A percentile compares a stretch with the other conserved stretches of the same genome.
Evolutionary conservation across 164 flowering plant genomes (phyloP).

Genomic region (Echeveria elegans): DNA sequence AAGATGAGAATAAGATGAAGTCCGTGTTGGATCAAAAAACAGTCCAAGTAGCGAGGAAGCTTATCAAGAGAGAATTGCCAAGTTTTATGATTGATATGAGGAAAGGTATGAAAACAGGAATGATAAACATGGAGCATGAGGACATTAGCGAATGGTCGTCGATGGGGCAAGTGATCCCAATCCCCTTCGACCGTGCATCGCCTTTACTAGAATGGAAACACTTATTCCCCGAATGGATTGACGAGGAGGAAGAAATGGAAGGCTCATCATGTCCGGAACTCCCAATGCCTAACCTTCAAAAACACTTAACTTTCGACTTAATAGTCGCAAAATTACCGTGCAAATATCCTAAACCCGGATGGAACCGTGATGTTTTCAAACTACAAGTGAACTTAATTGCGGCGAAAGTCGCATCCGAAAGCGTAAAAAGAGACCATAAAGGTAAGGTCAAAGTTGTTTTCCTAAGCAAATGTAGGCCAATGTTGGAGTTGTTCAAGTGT

Average conservation of each 20-base stretch:
- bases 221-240: slow-evolving; percentile 93
- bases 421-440: slow-evolving; percentile 37
- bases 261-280: slow-evolving; percentile 70
- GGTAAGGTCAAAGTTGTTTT: slow-evolving; percentile 46
- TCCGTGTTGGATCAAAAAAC: slow-evolving; percentile 32
- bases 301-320: slow-evolving; percentile 36
- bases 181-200: slow-evolving; percentile 43
- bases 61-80: slow-evolving; percentile 40
- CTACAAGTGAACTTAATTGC: slow-evolving; percentile 66
- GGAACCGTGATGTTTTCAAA: slow-evolving; percentile 62
- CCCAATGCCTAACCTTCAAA: slow-evolving; percentile 57
- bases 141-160: slow-evolving; percentile 44
- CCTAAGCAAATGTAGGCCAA: slow-evolving; percentile 68
- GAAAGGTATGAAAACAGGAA: slow-evolving; percentile 41
- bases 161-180: slow-evolving; percentile 19
- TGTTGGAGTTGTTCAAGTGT: slow-evolving; percentile 80
- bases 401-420: slow-evolving; percentile 58
- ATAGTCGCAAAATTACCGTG: slow-evolving; percentile 67
- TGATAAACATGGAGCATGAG: slow-evolving; percentile 66
- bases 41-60: slow-evolving; percentile 10
- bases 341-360: slow-evolving; percentile 45
- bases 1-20: slow-evolving; percentile 39
- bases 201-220: slow-evolving; percentile 57
- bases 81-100: slow-evolving; percentile 36
- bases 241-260: slow-evolving; percentile 76